phyloP scores from a whole-genome alignment of 768 basidiomycete genomes.

The Rhizopogon salebrosus region DNA sequence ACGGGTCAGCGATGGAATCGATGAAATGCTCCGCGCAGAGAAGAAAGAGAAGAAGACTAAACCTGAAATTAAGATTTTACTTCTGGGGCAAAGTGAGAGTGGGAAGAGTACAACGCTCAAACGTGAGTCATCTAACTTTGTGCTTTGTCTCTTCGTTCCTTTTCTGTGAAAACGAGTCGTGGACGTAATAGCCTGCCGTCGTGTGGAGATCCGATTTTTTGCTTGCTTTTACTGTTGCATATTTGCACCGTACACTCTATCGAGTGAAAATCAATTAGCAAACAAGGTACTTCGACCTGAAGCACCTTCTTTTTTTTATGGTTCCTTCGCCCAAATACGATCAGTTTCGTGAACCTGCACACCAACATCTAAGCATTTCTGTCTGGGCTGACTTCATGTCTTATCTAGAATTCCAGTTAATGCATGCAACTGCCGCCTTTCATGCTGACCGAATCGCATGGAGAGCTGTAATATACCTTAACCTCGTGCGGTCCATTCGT shows the following conservation, averaged over 20 bases:
- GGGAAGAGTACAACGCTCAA: conserved; percentile 87
- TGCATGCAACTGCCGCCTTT: conserved; percentile 74
- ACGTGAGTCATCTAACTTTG: conserved; percentile 50
- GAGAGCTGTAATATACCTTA: conserved; percentile 86
- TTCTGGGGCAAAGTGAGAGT: conserved; percentile 86
- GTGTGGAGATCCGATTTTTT: not conserved
- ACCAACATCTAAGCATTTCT: not conserved
- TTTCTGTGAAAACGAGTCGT: not conserved
- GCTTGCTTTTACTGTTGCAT: not conserved
- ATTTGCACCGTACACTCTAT: not conserved
- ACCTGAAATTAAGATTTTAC: conserved; percentile 67
- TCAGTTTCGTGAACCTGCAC: not conserved
- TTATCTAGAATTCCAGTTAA: conserved; percentile 71
- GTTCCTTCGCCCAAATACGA: not conserved
- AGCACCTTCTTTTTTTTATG: not conserved
- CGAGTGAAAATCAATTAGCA: not conserved
- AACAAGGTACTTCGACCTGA: not conserved
- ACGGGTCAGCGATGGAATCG: conserved; percentile 70
- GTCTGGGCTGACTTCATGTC: conserved; percentile 8
- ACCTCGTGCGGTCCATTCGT: conserved; percentile 77
- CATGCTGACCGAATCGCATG: conserved; percentile 78
- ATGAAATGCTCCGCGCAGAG: conserved; percentile 71
- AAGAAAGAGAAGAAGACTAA: conserved; percentile 54
- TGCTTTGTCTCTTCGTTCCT: not conserved
- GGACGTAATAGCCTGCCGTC: not conserved